Base-by-base conservation (phyloP, 2,329 filamentous ascomycete genomes). In the Trichoderma pleuroti region DNA sequence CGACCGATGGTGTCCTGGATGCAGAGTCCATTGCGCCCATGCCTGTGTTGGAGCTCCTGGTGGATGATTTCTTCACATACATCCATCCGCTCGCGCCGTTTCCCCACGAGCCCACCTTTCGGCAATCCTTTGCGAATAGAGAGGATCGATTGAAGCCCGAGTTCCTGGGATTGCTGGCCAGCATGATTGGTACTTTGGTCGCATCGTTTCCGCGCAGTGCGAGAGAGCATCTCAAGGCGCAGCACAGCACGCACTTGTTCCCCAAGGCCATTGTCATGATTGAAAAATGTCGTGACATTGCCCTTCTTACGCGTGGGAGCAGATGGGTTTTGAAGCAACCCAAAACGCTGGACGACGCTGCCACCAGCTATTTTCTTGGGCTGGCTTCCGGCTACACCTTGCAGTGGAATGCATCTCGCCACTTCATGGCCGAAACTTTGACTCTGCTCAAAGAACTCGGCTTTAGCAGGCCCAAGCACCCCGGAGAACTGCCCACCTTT, bases 61-160 rank as follows among this genome's bases (percentile, higher is more conserved):
- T 94, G 70, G 91, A 94, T 78, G 92, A 94, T 81, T 94, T 93
- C 84, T 94, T 94, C 81, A 93, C 90, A 21, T 93, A 93, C 78
- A 91, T 94, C 67, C 91, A 94, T 75, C 92, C 92, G 1, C 85
- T 94, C 10, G 88, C 88, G 71, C 92, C 92, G 0, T 94, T 94
- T 70, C 92, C 92, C 0, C 92, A 94, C 78, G 91, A 94, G 77
- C 91, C 91, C 0, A 92, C 91, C 5, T 94, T 94, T 78, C 87
- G 91, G 26, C 86, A 89, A 72, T 89, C 89, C 1, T 92, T 93
- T 78, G 85, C 85, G 9, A 86, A 86, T 68, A 85, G 92, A 39
- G 88, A 92, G 76, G 91, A 93, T 77, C 84, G 89, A 66, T 86
- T 84, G 8, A 89, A 88, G 73, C 87, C 88, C 11, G 85, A 87